Conservation (phyloP, 2,329 filamentous ascomycete genomes). For the Chaetothyriales sp. region DNA sequence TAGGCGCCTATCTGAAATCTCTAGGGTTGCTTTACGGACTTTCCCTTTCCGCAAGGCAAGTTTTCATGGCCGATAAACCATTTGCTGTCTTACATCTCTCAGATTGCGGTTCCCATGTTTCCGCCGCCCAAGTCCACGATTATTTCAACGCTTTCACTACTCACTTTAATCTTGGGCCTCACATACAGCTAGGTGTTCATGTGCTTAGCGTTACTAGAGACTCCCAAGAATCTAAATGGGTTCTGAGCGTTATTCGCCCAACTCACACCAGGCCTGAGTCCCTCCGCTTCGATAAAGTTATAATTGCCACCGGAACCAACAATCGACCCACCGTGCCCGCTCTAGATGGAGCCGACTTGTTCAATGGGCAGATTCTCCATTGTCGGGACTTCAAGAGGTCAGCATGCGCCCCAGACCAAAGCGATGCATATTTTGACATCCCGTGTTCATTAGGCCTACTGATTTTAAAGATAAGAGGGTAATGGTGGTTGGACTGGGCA, state of each 20-base stretch:
- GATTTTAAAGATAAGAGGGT: constrained; percentile 14
- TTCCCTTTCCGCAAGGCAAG: constrained; percentile 13
- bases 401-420: neutral
- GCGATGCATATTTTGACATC: neutral
- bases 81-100: neutral
- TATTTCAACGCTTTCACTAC: constrained; percentile 11
- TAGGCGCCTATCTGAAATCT: neutral
- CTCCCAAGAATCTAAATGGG: constrained; percentile 9
- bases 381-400: constrained; percentile 15
- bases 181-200: constrained; percentile 6
- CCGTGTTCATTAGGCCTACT: constrained; percentile 4
- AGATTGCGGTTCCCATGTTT: constrained; percentile 7
- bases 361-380: constrained; percentile 18
- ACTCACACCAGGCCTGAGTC: neutral
- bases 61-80: neutral
- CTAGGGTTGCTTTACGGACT: constrained; percentile 13
- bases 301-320: constrained; percentile 21
- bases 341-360: constrained; percentile 11
- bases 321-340: constrained; percentile 13
- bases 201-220: constrained; percentile 7
- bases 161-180: constrained; percentile 9
- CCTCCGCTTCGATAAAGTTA: constrained; percentile 24
- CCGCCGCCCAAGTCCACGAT: constrained; percentile 7
- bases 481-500: constrained; percentile 18
- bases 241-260: constrained; percentile 2